Percentiles rank a stretch among this genome's conserved stretches.
phyloP scores from a whole-genome alignment of 2,329 filamentous ascomycete genomes.

The Colletotrichum gloeosporioides region DNA sequence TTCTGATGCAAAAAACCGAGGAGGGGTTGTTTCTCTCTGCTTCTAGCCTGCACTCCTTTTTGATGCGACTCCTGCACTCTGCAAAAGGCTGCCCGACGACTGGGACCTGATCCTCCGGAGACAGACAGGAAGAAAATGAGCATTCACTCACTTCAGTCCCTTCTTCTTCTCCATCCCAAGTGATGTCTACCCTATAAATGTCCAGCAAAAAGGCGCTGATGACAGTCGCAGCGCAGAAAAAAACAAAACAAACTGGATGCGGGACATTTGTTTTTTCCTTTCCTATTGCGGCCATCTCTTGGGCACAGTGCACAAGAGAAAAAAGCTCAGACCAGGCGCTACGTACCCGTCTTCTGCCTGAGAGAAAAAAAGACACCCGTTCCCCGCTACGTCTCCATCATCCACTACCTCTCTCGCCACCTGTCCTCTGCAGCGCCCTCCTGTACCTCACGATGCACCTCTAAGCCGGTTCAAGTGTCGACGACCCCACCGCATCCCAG shows the following conservation, averaged over 20 bases:
- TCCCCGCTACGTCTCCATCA: not conserved
- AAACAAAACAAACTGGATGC: constrained; percentile 4
- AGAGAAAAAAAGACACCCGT: not conserved
- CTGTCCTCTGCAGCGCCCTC: not conserved
- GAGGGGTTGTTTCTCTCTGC: constrained; percentile 15
- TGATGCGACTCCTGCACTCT: not conserved
- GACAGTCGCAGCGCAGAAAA: not conserved
- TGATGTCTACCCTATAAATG: not conserved
- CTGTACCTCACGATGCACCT: not conserved
- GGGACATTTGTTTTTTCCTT: constrained; percentile 17
- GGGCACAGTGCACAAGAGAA: not conserved
- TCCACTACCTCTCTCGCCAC: not conserved
- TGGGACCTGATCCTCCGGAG: not conserved
- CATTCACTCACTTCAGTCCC: not conserved
- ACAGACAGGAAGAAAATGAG: not conserved
- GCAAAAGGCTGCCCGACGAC: not conserved
- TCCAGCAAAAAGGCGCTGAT: not conserved
- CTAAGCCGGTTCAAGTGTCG: not conserved
- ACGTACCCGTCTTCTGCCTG: not conserved
- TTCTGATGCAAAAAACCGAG: constrained; percentile 6
- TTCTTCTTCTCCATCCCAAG: not conserved
- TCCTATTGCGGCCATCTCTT: constrained; percentile 9
- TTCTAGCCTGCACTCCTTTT: not conserved
- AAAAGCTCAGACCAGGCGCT: not conserved
- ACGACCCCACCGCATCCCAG: not conserved